Base-by-base conservation (phyloP, 1,284 basidiomycete genomes). In the Sphaerobolus stellatus region DNA sequence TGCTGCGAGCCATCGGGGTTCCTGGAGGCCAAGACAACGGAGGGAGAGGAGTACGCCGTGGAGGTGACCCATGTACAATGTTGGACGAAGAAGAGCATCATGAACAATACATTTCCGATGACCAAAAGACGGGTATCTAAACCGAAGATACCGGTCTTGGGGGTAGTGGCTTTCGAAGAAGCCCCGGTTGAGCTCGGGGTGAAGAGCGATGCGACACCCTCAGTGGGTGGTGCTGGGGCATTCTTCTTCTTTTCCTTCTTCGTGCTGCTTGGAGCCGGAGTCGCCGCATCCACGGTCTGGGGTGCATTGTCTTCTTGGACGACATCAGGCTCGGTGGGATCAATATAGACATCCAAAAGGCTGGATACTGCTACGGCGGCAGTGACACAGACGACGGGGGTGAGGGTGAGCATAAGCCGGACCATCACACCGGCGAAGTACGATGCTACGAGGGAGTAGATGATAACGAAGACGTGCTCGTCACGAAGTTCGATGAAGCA, bases 401-500 rank as follows among this genome's bases (percentile, higher is more conserved):
- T 96, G 41, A 96, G 82, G 4, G 94, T 90, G 56, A 96, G 79
- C 91, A 97, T 97, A 54, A 95, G 76, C 59, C 95, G 92, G 57
- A 99, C 96, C 96, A 99, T 99, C 70, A 99, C 97, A 53, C 96
- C 95, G 9, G 97, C 96, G 71, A 99, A 99, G 81, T 99, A 99
- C 67, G 92, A 93, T 46, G 90, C 93, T 67, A 99, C 86, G 60
- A 94, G 84, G 25, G 95, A 88, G 72, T 99, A 99, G 73, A 99
- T 95, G 76, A 99, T 97, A 66, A 99, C 92, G 71, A 99, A 99
- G 62, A 99, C 80, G 68, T 99, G 97, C 70, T 98, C 97, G 71
- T 99, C 97, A 29, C 93, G 84, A 29, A 99, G 79, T 68, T 96
- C 83, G 59, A 84, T 84, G 90, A 99, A 99, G 72, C 93, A 95